phyloP scores from a whole-genome alignment of 2,329 filamentous ascomycete genomes.

The Calonectria pteridis region DNA sequence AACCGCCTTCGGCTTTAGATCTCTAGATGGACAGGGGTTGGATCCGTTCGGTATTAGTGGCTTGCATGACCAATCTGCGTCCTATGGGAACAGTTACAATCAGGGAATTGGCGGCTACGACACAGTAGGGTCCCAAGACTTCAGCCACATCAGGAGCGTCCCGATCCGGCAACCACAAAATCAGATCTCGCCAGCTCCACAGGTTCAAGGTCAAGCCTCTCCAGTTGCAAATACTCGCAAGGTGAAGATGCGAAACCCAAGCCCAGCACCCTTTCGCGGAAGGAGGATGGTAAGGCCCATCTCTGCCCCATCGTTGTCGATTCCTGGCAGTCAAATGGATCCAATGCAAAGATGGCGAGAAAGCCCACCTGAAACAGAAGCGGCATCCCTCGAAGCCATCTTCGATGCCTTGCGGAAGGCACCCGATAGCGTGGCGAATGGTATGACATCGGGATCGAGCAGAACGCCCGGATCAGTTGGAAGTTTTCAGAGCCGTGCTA shows the following conservation, averaged over 20 bases:
- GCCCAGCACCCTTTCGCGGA: not conserved
- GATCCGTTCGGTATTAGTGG: not conserved
- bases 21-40: not conserved
- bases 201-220: not conserved
- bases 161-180: not conserved
- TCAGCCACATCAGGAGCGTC: not conserved
- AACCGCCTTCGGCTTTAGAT: not conserved
- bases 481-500: not conserved
- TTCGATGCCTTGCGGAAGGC: not conserved
- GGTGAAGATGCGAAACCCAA: not conserved
- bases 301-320: not conserved
- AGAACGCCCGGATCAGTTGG: slow-evolving; percentile 27
- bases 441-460: not conserved
- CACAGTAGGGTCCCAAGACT: not conserved
- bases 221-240: not conserved
- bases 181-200: not conserved
- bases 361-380: slow-evolving; percentile 9
- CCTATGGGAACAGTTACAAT: not conserved
- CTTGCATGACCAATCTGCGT: not conserved
- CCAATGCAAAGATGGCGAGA: slow-evolving; percentile 19
- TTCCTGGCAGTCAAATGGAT: not conserved
- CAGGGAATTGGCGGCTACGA: not conserved
- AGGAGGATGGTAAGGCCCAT: not conserved
- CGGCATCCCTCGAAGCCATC: slow-evolving; percentile 10
- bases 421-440: not conserved